These are phyloP conservation scores for Epichloe glyceriae DNA, from an alignment of 2,329 filamentous ascomycete genomes.

Conservation along the genomic window DNA sequence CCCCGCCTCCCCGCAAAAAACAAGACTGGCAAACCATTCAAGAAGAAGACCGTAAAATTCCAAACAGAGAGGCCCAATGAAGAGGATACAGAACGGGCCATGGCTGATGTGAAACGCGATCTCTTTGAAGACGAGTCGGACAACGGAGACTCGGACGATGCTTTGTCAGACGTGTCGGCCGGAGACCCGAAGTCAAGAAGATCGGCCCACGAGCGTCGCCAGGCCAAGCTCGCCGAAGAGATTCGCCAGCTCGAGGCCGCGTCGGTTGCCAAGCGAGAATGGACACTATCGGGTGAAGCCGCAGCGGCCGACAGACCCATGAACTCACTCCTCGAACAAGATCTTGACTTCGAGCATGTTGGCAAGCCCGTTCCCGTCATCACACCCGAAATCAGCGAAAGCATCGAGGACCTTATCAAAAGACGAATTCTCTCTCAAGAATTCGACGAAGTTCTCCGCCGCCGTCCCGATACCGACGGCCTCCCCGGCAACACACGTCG, in stretches of 20 bases:
- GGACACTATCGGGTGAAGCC: conserved; percentile 83
- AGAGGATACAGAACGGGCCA: conserved; percentile 66
- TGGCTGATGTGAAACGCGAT: conserved; percentile 77
- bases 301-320: conserved; percentile 67
- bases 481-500: conserved; percentile 49
- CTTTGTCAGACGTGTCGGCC: conserved; percentile 51
- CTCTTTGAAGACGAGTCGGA: conserved; percentile 72
- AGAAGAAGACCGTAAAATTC: conserved; percentile 26
- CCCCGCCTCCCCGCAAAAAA: conserved; percentile 64
- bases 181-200: conserved; percentile 59
- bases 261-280: conserved; percentile 79
- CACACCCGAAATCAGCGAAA: conserved; percentile 79
- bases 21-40: conserved; percentile 30
- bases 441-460: conserved; percentile 81
- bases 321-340: conserved; percentile 88
- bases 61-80: conserved; percentile 37
- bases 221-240: conserved; percentile 75
- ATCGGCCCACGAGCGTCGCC: conserved; percentile 76
- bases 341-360: conserved; percentile 88
- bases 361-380: conserved; percentile 93
- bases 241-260: conserved; percentile 84
- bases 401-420: conserved; percentile 90
- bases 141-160: conserved; percentile 49
- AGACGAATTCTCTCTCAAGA: conserved; percentile 77
- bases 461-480: conserved; percentile 61